phyloP scores from a whole-genome alignment of 306 rosid genomes.

The Hippophae tibetana region DNA sequence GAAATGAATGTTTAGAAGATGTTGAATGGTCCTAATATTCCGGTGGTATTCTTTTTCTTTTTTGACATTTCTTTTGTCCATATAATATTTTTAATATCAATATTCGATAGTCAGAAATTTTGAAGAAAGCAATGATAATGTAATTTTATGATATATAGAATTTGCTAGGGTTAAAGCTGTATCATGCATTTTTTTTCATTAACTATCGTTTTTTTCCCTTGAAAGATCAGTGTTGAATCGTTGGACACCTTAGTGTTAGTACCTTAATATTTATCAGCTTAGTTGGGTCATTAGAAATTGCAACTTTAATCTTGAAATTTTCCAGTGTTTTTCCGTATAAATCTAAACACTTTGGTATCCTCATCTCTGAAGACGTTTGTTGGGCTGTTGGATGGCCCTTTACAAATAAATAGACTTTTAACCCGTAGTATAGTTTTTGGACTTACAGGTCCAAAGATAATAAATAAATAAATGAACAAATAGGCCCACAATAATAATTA shows the following conservation, averaged over 20 bases:
- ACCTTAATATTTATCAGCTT: background rate
- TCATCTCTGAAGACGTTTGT: too few relatives aligned
- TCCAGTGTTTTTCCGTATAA: too few relatives aligned
- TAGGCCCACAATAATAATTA: too few relatives aligned
- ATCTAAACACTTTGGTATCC: too few relatives aligned
- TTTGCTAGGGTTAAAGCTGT: slow-evolving; percentile 48
- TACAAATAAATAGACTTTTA: too few relatives aligned
- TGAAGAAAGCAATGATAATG: slow-evolving; percentile 45
- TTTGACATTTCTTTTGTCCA: slow-evolving; percentile 22
- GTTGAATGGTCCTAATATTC: slow-evolving; percentile 32
- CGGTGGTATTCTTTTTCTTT: slow-evolving; percentile 43
- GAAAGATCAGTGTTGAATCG: slow-evolving; percentile 18
- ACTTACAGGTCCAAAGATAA: too few relatives aligned
- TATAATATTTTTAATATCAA: slow-evolving; percentile 23
- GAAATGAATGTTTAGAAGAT: slow-evolving; percentile 25
- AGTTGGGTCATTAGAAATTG: too few relatives aligned
- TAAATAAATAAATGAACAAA: too few relatives aligned
- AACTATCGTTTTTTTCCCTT: background rate
- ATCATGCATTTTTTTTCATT: slow-evolving; percentile 19
- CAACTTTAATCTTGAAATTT: too few relatives aligned
- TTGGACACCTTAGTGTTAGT: background rate
- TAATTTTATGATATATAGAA: slow-evolving; percentile 43
- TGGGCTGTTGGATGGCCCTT: too few relatives aligned
- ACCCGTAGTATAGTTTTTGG: too few relatives aligned
- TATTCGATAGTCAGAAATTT: slow-evolving; percentile 32